Conservation (phyloP, 129 eudicot genomes). For the Glebionis coronaria region DNA sequence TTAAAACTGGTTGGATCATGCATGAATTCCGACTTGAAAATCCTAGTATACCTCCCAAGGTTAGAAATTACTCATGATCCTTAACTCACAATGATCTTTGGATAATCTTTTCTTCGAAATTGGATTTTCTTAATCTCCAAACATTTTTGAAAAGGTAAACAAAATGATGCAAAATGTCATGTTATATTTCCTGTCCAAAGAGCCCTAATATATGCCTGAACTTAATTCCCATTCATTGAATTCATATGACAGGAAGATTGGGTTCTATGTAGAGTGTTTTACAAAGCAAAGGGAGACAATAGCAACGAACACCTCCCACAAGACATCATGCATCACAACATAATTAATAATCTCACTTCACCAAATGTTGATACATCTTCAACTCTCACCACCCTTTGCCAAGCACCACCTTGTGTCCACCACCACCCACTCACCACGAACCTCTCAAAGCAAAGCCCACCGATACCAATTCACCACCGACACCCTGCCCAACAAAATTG, state of each 20-base stretch:
- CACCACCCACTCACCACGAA: constrained; percentile 23
- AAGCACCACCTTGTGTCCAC: constrained; percentile 32
- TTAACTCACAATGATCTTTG: neutral
- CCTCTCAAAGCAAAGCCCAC: constrained; percentile 19
- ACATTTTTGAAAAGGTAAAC: neutral
- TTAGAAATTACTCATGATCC: constrained; percentile 1
- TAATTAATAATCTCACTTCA: constrained; percentile 27
- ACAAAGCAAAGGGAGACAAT: constrained; percentile 66
- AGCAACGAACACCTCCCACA: constrained; percentile 34
- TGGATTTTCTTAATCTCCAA: neutral
- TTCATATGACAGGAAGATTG: constrained; percentile 77
- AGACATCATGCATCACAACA: constrained; percentile 32
- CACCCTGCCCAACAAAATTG: constrained; percentile 27
- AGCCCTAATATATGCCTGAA: constrained; percentile 7
- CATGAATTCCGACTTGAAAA: constrained; percentile 89
- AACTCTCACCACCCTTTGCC: constrained; percentile 20
- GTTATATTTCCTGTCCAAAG: neutral
- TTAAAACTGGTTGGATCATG: constrained; percentile 96
- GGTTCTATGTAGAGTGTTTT: constrained; percentile 89
- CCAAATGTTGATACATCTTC: constrained; percentile 32
- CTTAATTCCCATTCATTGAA: constrained; percentile 1
- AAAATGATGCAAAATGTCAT: no score
- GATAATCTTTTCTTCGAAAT: neutral
- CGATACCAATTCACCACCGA: constrained; percentile 15
- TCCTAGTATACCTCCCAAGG: constrained; percentile 85